phyloP scores from a whole-genome alignment of 129 eudicot species.

The Flaveria trinervia region DNA sequence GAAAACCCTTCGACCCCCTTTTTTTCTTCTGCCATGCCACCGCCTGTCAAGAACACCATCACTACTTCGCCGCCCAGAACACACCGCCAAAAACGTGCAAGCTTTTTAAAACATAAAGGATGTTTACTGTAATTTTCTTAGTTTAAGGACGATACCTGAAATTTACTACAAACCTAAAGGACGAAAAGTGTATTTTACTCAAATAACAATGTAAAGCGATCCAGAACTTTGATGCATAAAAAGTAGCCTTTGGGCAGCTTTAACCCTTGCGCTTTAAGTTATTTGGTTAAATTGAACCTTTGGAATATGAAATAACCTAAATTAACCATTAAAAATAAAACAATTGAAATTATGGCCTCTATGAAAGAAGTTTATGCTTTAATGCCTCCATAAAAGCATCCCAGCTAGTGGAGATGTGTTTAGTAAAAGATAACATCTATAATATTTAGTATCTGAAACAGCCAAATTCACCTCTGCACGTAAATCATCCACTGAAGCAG shows the following conservation, averaged over 20 bases:
- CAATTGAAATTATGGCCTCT: not conserved
- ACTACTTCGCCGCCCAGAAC: no score
- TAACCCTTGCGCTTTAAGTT: conserved; percentile 1
- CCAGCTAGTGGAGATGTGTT: not conserved
- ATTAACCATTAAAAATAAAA: not conserved
- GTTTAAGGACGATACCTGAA: no score
- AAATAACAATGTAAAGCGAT: not conserved
- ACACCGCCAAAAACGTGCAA: no score
- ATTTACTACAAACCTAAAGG: no score
- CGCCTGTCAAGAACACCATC: no score
- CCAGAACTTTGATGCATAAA: not conserved
- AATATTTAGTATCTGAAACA: not conserved
- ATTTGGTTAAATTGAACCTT: not conserved
- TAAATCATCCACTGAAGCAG: conserved; percentile 97
- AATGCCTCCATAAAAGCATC: not conserved
- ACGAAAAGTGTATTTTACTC: no score
- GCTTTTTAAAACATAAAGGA: no score
- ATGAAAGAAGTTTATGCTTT: not conserved
- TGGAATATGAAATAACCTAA: not conserved
- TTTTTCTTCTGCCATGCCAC: no score
- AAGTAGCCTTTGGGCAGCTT: not conserved
- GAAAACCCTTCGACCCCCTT: no score
- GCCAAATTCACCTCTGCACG: conserved; percentile 68
- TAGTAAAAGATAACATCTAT: not conserved
- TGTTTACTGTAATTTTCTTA: no score